Evolutionary conservation across 2,329 filamentous ascomycete species (phyloP).

Genomic region (Colletotrichum sp.): DNA sequence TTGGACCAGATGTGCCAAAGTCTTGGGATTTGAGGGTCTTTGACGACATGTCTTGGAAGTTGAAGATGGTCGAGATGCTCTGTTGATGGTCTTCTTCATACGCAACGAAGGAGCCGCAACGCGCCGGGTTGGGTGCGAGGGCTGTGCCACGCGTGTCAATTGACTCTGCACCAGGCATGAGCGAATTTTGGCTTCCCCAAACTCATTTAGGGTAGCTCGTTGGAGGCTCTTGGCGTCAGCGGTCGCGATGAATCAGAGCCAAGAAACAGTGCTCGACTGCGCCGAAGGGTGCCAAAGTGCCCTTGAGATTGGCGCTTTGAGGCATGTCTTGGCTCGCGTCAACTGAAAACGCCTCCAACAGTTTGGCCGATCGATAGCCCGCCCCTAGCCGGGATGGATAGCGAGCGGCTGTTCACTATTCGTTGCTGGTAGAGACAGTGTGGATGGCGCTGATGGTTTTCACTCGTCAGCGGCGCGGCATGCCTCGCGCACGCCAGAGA

Average conservation of each 20-base stretch:
- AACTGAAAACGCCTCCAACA: constrained; percentile 3
- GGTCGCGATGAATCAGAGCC: neutral
- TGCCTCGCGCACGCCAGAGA: neutral
- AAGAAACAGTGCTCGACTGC: neutral
- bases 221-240: constrained; percentile 11
- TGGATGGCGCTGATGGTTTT: neutral
- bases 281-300: neutral
- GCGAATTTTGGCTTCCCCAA: neutral
- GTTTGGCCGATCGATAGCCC: constrained; percentile 12
- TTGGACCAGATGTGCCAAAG: neutral
- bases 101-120: neutral
- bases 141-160: neutral
- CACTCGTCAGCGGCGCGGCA: neutral
- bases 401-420: neutral
- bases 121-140: neutral
- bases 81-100: neutral
- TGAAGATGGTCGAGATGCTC: neutral
- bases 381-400: neutral
- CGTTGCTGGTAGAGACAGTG: neutral
- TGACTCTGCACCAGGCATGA: neutral
- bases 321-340: constrained; percentile 5
- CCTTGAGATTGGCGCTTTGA: neutral
- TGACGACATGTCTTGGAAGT: constrained; percentile 12
- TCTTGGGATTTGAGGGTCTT: neutral
- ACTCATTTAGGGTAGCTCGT: neutral